phyloP scores from a whole-genome alignment of 2,329 filamentous ascomycete species.

The Venturia asperata region DNA sequence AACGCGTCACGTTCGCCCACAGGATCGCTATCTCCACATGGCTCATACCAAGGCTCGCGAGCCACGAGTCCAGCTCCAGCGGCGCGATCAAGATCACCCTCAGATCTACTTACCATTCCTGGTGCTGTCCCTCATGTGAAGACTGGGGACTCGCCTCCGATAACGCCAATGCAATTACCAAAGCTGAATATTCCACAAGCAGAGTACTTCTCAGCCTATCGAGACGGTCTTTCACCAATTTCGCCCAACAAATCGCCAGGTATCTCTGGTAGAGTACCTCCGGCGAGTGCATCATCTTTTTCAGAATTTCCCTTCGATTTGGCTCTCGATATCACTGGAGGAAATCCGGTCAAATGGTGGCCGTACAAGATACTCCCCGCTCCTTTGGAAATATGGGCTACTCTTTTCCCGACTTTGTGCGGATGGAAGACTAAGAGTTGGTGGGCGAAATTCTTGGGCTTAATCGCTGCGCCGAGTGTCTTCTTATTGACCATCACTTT shows the following conservation, averaged over 20 bases:
- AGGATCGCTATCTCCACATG: conserved; percentile 35
- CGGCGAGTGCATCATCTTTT: conserved; percentile 33
- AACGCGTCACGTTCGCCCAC: conserved; percentile 30
- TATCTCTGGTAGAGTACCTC: neutral
- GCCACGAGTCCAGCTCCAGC: conserved; percentile 26
- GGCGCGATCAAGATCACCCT: conserved; percentile 21
- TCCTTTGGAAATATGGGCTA: conserved; percentile 49
- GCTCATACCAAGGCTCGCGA: conserved; percentile 28
- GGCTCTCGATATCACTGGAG: conserved; percentile 6
- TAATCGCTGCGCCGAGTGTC: conserved; percentile 82
- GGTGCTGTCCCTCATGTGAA: conserved; percentile 25
- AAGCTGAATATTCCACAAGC: neutral
- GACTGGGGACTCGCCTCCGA: conserved; percentile 13
- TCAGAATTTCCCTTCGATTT: conserved; percentile 55
- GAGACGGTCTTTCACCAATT: neutral
- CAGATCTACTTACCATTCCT: conserved; percentile 3
- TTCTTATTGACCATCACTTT: conserved; percentile 84
- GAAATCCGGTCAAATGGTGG: conserved; percentile 61
- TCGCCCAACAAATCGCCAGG: neutral
- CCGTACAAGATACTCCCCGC: conserved; percentile 58
- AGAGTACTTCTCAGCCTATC: neutral
- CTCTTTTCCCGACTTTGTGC: conserved; percentile 79
- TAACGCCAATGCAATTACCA: neutral
- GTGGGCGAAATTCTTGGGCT: conserved; percentile 75
- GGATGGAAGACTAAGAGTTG: conserved; percentile 74